Conservation (phyloP, 148 eudicot species). For the Persicaria maculosa region DNA sequence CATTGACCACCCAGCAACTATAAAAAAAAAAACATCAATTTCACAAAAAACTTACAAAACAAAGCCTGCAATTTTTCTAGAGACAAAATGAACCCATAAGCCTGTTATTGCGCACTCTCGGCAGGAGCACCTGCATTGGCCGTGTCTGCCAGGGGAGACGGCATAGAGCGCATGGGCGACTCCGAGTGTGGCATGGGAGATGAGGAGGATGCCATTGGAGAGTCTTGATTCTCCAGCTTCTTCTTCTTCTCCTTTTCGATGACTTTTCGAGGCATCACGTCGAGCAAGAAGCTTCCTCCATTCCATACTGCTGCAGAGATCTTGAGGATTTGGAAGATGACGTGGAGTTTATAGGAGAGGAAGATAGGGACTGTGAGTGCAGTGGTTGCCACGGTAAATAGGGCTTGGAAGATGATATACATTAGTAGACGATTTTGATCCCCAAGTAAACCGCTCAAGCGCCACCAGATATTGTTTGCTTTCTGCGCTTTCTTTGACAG, state of each 20-base stretch:
- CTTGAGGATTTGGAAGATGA: constrained; percentile 73
- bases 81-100: background rate
- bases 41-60: background rate
- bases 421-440: constrained; percentile 81
- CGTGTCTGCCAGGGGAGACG: background rate
- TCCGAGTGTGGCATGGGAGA: constrained; percentile 5
- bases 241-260: constrained; percentile 74
- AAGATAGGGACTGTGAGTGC: constrained; percentile 93
- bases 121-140: background rate
- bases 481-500: constrained; percentile 96
- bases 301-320: constrained; percentile 87
- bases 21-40: background rate
- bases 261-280: constrained; percentile 90
- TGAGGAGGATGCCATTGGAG: background rate
- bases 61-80: background rate
- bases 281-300: constrained; percentile 82
- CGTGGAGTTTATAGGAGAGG: constrained; percentile 59
- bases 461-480: constrained; percentile 94
- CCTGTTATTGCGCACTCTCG: background rate
- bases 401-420: constrained; percentile 65
- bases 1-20: background rate
- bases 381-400: constrained; percentile 88
- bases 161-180: background rate
- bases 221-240: constrained; percentile 29
- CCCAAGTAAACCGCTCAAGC: constrained; percentile 76